Conservation (phyloP, 169 alveolate species). For the Cardiosporidium cionae region DNA sequence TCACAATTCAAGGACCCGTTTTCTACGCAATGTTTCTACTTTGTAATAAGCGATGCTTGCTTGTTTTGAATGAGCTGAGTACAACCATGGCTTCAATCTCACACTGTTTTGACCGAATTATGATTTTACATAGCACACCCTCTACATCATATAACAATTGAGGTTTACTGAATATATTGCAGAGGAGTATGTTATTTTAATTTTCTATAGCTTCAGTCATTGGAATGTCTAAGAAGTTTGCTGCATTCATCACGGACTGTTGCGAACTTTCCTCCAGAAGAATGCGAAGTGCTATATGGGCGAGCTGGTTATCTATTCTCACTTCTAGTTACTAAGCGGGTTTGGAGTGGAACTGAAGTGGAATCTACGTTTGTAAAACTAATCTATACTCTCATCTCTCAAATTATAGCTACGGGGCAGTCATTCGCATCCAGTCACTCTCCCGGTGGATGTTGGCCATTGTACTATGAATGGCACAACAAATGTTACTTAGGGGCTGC, state of each 20-base stretch:
- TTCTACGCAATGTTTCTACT: too few relatives aligned
- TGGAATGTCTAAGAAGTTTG: not conserved
- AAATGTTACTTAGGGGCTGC: conserved; percentile 72
- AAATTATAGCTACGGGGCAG: not conserved
- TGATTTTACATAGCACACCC: too few relatives aligned
- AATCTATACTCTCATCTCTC: not conserved
- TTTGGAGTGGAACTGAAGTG: conserved; percentile 10
- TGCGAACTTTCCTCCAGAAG: conserved; percentile 4
- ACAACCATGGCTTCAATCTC: too few relatives aligned
- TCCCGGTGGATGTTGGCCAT: not conserved
- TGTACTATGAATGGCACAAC: conserved; percentile 32
- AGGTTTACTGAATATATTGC: too few relatives aligned
- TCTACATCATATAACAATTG: too few relatives aligned
- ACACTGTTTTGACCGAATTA: too few relatives aligned
- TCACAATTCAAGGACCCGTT: too few relatives aligned
- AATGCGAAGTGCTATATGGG: conserved; percentile 71
- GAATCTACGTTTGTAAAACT: too few relatives aligned
- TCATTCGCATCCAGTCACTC: not conserved
- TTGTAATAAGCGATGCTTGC: too few relatives aligned
- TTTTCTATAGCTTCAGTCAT: too few relatives aligned
- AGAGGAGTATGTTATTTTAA: too few relatives aligned
- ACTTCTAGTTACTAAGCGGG: conserved; percentile 44
- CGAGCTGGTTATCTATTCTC: conserved; percentile 68
- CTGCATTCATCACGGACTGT: not conserved
- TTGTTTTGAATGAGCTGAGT: too few relatives aligned